These are phyloP conservation scores for Acanthamoeba triangularis DNA, from an alignment of 208 protist species.

Conservation along the genomic window DNA sequence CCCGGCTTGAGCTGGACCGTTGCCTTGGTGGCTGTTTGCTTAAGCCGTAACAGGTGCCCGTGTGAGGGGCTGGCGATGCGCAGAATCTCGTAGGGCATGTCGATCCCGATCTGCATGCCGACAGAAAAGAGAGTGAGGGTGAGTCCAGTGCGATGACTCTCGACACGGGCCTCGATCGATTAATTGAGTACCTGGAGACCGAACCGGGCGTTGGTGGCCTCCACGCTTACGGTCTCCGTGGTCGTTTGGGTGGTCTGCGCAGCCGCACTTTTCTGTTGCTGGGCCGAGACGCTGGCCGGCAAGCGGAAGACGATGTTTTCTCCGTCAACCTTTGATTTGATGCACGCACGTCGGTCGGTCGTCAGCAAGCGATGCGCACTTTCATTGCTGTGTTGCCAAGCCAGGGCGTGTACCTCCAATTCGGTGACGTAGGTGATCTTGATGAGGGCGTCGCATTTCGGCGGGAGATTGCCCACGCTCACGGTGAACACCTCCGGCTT, in stretches of 20 bases:
- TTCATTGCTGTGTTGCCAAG: not conserved
- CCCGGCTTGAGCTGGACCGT: conserved; percentile 75
- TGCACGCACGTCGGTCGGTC: not conserved
- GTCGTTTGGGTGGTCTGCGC: not conserved
- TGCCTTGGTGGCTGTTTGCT: conserved; percentile 83
- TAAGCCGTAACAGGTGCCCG: conserved; percentile 38
- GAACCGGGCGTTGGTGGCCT: not conserved
- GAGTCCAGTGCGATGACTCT: not conserved
- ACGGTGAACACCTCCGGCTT: conserved; percentile 87
- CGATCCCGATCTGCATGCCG: conserved; percentile 49
- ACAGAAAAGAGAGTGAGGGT: not conserved
- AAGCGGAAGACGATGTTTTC: conserved; percentile 81
- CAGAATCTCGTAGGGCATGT: conserved; percentile 85
- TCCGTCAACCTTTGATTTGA: conserved; percentile 45
- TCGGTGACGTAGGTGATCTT: conserved; percentile 83
- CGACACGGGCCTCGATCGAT: no score
- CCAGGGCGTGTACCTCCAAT: not conserved
- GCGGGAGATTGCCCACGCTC: conserved; percentile 85
- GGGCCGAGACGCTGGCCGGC: conserved; percentile 71
- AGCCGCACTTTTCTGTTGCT: not conserved
- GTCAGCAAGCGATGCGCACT: not conserved
- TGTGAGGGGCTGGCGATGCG: conserved; percentile 78
- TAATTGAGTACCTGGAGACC: not conserved
- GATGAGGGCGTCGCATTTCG: conserved; percentile 76
- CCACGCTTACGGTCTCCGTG: not conserved